Conservation (phyloP, 169 alveolate species). For the Plasmodium coatneyi region DNA sequence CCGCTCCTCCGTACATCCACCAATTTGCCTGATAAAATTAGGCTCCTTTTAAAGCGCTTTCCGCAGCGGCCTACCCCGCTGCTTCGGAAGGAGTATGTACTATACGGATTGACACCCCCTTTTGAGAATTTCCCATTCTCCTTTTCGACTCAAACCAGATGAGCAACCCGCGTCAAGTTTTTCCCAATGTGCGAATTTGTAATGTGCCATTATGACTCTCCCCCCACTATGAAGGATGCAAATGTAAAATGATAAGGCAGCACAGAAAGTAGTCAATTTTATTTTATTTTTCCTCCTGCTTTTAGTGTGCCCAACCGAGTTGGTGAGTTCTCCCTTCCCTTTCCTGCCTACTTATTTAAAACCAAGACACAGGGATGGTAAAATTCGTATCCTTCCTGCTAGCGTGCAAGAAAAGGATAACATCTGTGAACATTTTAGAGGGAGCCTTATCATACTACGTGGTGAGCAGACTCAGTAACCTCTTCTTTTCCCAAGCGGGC, state of each 20-base stretch:
- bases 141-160: neutral
- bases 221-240: neutral
- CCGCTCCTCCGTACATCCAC: neutral
- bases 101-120: neutral
- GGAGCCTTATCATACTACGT: conserved; percentile 16
- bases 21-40: neutral
- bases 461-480: neutral
- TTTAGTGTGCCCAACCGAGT: neutral
- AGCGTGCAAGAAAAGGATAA: neutral
- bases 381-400: neutral
- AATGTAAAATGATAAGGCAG: neutral
- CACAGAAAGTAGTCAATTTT: neutral
- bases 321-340: neutral
- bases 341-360: neutral
- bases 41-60: neutral
- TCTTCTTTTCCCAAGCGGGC: neutral
- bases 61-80: neutral
- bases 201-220: neutral
- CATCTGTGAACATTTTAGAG: conserved; percentile 19
- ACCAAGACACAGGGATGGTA: conserved; percentile 4
- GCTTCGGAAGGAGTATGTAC: neutral
- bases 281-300: neutral
- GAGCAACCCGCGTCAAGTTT: neutral
- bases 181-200: neutral
- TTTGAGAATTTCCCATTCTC: neutral